Conservation (phyloP, 2,329 filamentous ascomycete genomes). For the Pseudomassariella vexata region DNA sequence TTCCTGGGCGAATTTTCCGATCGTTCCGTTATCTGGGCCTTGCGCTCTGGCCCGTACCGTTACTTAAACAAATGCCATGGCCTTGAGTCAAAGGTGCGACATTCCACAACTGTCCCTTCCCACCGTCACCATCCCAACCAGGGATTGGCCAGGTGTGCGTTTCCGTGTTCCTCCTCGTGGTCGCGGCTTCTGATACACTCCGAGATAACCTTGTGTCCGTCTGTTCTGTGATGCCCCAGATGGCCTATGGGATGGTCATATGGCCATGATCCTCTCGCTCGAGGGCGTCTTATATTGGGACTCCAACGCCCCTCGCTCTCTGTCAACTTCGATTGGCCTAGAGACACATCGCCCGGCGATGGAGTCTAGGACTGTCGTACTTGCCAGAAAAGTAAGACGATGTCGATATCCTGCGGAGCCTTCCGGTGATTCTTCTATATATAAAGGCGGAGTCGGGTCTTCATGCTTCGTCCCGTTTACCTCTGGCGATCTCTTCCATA, state of each 20-base stretch:
- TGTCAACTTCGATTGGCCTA: not conserved
- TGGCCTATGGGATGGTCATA: no score
- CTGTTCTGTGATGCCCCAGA: conserved; percentile 1
- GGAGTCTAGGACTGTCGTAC: no score
- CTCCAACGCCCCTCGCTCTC: no score
- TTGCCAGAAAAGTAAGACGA: no score
- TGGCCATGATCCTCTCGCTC: no score
- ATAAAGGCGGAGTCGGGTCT: no score
- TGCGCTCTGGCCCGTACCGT: not conserved
- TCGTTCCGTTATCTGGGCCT: not conserved
- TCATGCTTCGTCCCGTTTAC: not conserved
- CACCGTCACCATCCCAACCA: no score
- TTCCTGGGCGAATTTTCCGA: not conserved
- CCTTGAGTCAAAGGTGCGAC: conserved; percentile 1
- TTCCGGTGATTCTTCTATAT: no score
- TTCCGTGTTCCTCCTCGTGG: no score
- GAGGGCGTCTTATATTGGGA: no score
- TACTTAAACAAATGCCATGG: conserved; percentile 1
- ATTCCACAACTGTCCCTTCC: conserved; percentile 5
- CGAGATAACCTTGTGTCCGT: conserved; percentile 1
- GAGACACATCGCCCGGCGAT: not conserved
- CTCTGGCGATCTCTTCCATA: conserved; percentile 3
- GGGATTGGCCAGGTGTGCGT: no score
- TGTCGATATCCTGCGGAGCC: conserved; percentile 3
- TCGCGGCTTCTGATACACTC: not conserved